phyloP scores from a whole-genome alignment of 2,329 filamentous ascomycete species.

The Exophiala spinifera region DNA sequence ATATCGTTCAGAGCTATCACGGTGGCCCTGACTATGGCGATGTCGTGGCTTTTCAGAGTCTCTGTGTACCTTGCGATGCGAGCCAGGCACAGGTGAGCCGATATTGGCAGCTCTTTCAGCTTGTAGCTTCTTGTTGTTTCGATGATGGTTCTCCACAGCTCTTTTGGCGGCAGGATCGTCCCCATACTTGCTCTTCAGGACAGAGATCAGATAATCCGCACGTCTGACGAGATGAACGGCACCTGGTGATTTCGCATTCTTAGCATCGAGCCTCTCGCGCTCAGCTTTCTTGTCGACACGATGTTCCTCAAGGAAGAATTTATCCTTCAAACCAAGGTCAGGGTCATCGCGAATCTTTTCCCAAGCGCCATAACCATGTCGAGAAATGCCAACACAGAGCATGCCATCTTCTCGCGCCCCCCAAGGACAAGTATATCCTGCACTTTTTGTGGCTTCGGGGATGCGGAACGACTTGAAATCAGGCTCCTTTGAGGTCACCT shows the following conservation, averaged over 20 bases:
- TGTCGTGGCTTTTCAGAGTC: slow-evolving; percentile 43
- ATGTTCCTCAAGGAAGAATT: slow-evolving; percentile 95
- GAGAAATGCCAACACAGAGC: slow-evolving; percentile 88
- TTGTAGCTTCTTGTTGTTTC: slow-evolving; percentile 76
- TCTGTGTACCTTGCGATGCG: slow-evolving; percentile 41
- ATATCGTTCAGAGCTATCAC: slow-evolving; percentile 43
- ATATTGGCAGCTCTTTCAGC: slow-evolving; percentile 32
- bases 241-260: slow-evolving; percentile 74
- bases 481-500: slow-evolving; percentile 61
- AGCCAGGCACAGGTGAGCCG: slow-evolving; percentile 43
- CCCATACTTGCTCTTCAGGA: slow-evolving; percentile 80
- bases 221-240: slow-evolving; percentile 94
- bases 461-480: slow-evolving; percentile 81
- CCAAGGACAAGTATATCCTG: slow-evolving; percentile 89
- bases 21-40: slow-evolving; percentile 40
- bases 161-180: slow-evolving; percentile 68
- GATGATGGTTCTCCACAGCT: slow-evolving; percentile 86
- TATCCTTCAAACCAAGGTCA: slow-evolving; percentile 80
- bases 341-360: slow-evolving; percentile 86
- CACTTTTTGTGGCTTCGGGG: slow-evolving; percentile 85
- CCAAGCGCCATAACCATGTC: slow-evolving; percentile 95
- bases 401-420: slow-evolving; percentile 92
- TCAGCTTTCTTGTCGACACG: slow-evolving; percentile 98
- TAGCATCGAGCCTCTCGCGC: slow-evolving; percentile 67
- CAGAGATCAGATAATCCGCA: slow-evolving; percentile 92